Evolutionary conservation across 2,329 filamentous ascomycete genomes (phyloP).

Genomic region (Amphichorda felina): DNA sequence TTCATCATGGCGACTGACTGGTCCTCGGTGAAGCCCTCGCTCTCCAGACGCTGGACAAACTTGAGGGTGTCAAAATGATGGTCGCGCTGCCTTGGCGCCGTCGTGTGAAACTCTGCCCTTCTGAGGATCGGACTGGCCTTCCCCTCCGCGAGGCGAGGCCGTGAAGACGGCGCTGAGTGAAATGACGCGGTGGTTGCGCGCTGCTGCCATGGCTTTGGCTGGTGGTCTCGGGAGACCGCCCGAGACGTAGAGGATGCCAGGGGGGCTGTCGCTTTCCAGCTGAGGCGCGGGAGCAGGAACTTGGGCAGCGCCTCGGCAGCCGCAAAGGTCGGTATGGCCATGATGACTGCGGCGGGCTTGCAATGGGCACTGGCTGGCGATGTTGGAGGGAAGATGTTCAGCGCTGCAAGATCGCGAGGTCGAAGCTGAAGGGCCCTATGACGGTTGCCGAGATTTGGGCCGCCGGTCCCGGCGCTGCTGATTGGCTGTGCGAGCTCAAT

Average conservation of each 20-base stretch:
- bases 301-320: constrained; percentile 32
- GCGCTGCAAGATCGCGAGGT: neutral
- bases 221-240: constrained; percentile 8
- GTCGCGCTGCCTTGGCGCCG: constrained; percentile 48
- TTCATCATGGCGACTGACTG: constrained; percentile 98
- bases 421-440: no score
- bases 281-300: constrained; percentile 43
- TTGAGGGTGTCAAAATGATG: constrained; percentile 98
- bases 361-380: neutral
- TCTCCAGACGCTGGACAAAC: constrained; percentile 82
- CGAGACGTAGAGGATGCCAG: constrained; percentile 13
- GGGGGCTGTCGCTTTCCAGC: constrained; percentile 29
- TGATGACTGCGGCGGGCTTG: constrained; percentile 5
- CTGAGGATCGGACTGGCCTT: constrained; percentile 12
- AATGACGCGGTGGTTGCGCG: constrained; percentile 8
- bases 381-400: neutral
- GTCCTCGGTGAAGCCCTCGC: constrained; percentile 89
- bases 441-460: neutral
- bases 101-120: constrained; percentile 53
- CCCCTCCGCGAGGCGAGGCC: constrained; percentile 3
- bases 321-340: constrained; percentile 14
- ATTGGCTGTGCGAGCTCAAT: no score
- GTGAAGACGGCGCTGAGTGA: constrained; percentile 6
- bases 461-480: neutral
- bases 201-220: constrained; percentile 4